Evolutionary conservation across 2,329 filamentous ascomycete genomes (phyloP).

Genomic region (Penicillium sp.): DNA sequence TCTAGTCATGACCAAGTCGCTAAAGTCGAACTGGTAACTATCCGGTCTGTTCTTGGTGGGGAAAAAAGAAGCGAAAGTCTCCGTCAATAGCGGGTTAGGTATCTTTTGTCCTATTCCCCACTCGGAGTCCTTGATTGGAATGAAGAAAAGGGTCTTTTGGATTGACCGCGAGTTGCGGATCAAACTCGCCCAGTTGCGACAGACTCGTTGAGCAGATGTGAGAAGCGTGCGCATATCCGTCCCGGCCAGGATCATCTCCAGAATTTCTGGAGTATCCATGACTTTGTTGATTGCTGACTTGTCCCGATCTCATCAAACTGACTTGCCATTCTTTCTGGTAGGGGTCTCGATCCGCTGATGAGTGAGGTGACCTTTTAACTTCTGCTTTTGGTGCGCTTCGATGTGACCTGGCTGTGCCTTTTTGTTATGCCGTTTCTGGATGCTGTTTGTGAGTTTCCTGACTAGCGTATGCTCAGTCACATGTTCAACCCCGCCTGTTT

Average conservation of each 20-base stretch:
- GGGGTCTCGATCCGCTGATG: not conserved
- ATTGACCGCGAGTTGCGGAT: constrained; percentile 2
- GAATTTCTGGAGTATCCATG: constrained; percentile 1
- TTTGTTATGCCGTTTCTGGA: too few relatives aligned
- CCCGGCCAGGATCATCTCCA: constrained; percentile 8
- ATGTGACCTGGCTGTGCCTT: too few relatives aligned
- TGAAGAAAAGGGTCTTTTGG: constrained; percentile 11
- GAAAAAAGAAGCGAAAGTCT: constrained; percentile 1
- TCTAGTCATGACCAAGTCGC: not conserved
- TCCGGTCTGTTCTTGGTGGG: not conserved
- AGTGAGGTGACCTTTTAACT: too few relatives aligned
- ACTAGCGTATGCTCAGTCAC: too few relatives aligned
- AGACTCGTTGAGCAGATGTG: constrained; percentile 6
- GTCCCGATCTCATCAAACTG: not conserved
- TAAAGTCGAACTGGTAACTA: not conserved
- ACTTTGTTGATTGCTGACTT: not conserved
- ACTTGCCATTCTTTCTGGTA: not conserved
- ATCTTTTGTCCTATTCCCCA: not conserved
- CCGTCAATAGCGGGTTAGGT: constrained; percentile 1
- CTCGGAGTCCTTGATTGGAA: not conserved
- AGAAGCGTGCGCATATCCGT: constrained; percentile 13
- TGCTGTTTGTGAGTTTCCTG: too few relatives aligned
- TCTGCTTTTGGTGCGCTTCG: too few relatives aligned
- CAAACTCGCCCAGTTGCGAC: not conserved
- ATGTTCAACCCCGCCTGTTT: too few relatives aligned